Evolutionary conservation across 805 yeast species (phyloP), one percentile per base, ranked within the genome.

Genomic region (Crinitomyces ghanaensis): DNA sequence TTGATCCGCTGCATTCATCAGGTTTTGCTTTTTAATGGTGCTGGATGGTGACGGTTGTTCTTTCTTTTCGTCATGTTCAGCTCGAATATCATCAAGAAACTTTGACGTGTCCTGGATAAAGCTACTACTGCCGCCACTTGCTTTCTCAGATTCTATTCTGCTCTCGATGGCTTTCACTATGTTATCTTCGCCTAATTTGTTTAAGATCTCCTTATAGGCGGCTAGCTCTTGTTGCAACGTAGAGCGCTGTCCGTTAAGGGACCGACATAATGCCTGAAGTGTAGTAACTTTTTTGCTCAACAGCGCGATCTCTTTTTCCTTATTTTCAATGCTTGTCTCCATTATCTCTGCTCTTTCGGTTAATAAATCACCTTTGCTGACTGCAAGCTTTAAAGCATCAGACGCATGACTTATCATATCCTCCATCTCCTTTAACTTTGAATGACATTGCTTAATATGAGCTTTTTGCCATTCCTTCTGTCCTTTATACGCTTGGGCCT

Each of bases 401-500:
- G 38, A 15, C 26, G 23, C 19, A 35, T 37, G 15, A 33, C 37
- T 30, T 33, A 25, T 25, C 28, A 6, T 12, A 25, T 25, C 28
- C 12, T 6, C 7, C 15, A 17, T 13, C 7, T 9, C 14, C 9
- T 25, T 11, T 6, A 25, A 7, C 14, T 13, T 25, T 25, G 12
- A 13, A 6, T 11, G 7, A 7, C 12, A 25, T 11, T 20, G 8
- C 17, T 25, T 17, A 25, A 25, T 11, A 25, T 6, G 17, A 12
- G 14, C 15, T 13, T 25, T 17, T 20, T 8, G 11, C 11, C 11
- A 8, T 7, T 14, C 14, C 12, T 6, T 13, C 17, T 11, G 12
- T 12, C 15, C 28, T 25, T 6, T 11, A 11, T 25, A 25, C 7
- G 33, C 6, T 7, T 53, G 51, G 31, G 51, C 59, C 12, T 64